Conservation (phyloP, 768 basidiomycete species). For the Leccinum rimulosum region DNA sequence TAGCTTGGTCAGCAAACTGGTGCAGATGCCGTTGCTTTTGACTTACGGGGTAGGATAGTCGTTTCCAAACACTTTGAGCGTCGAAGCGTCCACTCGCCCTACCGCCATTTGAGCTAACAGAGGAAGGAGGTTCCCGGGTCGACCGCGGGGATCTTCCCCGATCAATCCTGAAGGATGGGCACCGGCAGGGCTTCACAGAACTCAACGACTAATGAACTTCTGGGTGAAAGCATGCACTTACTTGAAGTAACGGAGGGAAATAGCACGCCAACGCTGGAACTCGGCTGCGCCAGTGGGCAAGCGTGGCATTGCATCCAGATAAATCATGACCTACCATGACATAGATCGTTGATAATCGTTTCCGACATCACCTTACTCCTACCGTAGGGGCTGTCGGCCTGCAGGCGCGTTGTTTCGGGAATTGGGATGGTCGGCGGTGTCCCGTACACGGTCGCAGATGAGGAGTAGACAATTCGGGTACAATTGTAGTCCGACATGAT, state of each 20-base stretch:
- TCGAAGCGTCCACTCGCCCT: slow-evolving; percentile 72
- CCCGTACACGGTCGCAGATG: slow-evolving; percentile 97
- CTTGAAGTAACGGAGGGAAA: slow-evolving; percentile 98
- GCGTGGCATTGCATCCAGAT: not conserved
- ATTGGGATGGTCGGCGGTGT: slow-evolving; percentile 91
- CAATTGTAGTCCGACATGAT: slow-evolving; percentile 84
- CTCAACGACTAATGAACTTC: not conserved
- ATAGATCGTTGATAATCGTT: slow-evolving; percentile 84
- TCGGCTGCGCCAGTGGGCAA: slow-evolving; percentile 50
- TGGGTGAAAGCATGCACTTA: slow-evolving; percentile 33
- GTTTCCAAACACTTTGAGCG: slow-evolving; percentile 87
- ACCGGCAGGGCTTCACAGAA: slow-evolving; percentile 77
- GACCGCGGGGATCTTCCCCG: slow-evolving; percentile 94
- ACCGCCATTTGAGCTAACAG: slow-evolving; percentile 93
- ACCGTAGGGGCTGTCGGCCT: slow-evolving; percentile 92
- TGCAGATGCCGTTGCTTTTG: too few species aligned
- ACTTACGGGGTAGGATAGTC: slow-evolving; percentile 92
- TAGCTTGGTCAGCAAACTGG: slow-evolving; percentile 26
- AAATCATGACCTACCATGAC: slow-evolving; percentile 53
- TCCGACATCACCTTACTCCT: slow-evolving; percentile 97
- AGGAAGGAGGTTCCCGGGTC: slow-evolving; percentile 92
- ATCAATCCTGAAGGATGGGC: slow-evolving; percentile 94
- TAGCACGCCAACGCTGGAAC: slow-evolving; percentile 66
- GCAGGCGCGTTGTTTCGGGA: slow-evolving; percentile 82
- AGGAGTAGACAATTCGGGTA: slow-evolving; percentile 91